Evolutionary conservation across 176 grass and related monocot genomes (phyloP).

Genomic region (Phyllostachys edulis): DNA sequence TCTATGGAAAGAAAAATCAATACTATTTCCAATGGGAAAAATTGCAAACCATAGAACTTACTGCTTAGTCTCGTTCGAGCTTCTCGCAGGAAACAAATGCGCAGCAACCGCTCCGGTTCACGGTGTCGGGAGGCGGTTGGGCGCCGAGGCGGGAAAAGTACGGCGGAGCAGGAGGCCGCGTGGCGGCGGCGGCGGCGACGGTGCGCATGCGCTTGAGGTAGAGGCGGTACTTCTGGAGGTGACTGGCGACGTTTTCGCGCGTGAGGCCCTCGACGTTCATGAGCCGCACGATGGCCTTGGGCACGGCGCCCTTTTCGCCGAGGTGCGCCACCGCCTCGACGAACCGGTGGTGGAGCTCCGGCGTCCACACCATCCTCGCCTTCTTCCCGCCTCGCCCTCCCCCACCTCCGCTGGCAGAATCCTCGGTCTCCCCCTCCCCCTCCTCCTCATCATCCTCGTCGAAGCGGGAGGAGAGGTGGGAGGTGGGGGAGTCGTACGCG

Average conservation of each 20-base stretch:
- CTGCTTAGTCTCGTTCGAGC: slow-evolving; percentile 6
- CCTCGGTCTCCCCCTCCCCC: slow-evolving; percentile 14
- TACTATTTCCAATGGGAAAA: background rate
- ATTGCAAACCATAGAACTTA: slow-evolving; percentile 1
- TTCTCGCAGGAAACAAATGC: slow-evolving; percentile 11
- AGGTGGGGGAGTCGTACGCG: slow-evolving; percentile 31
- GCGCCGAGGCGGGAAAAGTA: background rate
- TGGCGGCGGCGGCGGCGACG: background rate
- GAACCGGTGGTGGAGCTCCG: slow-evolving; percentile 87
- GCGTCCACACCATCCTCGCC: slow-evolving; percentile 76
- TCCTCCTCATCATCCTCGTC: slow-evolving; percentile 27
- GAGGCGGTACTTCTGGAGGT: slow-evolving; percentile 95
- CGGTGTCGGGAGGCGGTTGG: background rate
- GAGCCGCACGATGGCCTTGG: slow-evolving; percentile 91
- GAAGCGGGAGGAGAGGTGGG: slow-evolving; percentile 26
- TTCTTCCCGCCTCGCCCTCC: slow-evolving; percentile 48
- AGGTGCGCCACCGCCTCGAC: slow-evolving; percentile 83
- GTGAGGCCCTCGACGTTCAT: slow-evolving; percentile 98
- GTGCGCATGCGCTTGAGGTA: slow-evolving; percentile 66
- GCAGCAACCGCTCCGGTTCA: background rate
- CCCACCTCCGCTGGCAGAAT: background rate
- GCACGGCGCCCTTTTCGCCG: slow-evolving; percentile 76
- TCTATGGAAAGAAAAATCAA: background rate
- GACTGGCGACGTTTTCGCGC: slow-evolving; percentile 95
- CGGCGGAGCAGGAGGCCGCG: background rate